These are phyloP conservation scores for Phytopythium kandeliae DNA, from an alignment of 352 stramenopile genomes.

Conservation along the genomic window DNA sequence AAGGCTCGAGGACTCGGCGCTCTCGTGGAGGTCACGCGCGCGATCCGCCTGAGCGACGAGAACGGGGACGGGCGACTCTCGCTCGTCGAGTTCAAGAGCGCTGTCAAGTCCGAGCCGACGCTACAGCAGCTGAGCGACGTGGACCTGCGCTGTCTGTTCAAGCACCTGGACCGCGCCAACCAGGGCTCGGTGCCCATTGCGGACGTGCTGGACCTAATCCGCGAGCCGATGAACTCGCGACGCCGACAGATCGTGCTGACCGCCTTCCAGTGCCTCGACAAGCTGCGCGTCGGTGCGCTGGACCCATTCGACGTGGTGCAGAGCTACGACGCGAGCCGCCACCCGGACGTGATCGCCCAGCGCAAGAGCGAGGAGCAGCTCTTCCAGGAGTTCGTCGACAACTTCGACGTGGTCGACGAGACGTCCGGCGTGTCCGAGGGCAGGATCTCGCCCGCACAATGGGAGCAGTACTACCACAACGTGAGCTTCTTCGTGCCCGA, in stretches of 20 bases:
- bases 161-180: conserved; percentile 70
- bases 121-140: conserved; percentile 51
- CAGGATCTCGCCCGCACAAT: conserved; percentile 42
- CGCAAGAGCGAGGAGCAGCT: conserved; percentile 46
- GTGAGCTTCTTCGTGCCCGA: conserved; percentile 80
- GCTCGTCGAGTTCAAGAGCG: conserved; percentile 75
- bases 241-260: conserved; percentile 62
- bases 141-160: conserved; percentile 71
- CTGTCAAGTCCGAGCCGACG: conserved; percentile 34
- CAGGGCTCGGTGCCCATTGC: conserved; percentile 63
- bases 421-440: conserved; percentile 5
- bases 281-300: conserved; percentile 25
- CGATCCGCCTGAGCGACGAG: conserved; percentile 63
- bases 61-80: conserved; percentile 60
- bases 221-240: conserved; percentile 66
- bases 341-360: conserved; percentile 70
- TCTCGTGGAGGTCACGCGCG: conserved; percentile 61
- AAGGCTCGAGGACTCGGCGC: conserved; percentile 43
- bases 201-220: conserved; percentile 79
- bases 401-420: conserved; percentile 54
- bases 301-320: conserved; percentile 62
- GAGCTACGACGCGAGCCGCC: conserved; percentile 54
- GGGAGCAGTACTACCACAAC: conserved; percentile 87
- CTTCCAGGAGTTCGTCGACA: conserved; percentile 76
- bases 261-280: conserved; percentile 78